phyloP scores from a whole-genome alignment of 129 eudicot genomes.

The Logfia minima region DNA sequence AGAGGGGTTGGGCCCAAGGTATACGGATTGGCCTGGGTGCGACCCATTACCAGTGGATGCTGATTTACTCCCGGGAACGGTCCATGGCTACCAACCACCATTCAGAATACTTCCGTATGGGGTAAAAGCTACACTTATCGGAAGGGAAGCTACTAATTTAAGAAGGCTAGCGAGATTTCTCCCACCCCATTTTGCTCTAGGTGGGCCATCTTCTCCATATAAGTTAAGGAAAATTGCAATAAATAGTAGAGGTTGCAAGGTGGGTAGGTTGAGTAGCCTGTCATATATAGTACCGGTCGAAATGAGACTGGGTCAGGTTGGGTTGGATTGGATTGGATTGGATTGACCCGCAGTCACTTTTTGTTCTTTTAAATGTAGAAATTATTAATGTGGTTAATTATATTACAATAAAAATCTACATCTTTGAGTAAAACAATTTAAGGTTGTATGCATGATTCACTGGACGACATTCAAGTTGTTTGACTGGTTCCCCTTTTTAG shows the following conservation, averaged over 20 bases:
- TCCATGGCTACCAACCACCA: slow-evolving; percentile 79
- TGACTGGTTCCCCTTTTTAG: background rate
- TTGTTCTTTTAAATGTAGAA: background rate
- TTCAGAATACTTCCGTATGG: slow-evolving; percentile 92
- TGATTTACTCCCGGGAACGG: slow-evolving; percentile 71
- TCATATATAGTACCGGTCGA: background rate
- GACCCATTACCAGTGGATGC: slow-evolving; percentile 97
- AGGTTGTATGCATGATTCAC: background rate
- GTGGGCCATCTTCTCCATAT: slow-evolving; percentile 35
- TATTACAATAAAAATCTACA: background rate
- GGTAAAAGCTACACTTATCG: slow-evolving; percentile 55
- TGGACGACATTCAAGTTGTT: no score
- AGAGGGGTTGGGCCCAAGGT: slow-evolving; percentile 80
- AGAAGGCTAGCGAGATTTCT: slow-evolving; percentile 84
- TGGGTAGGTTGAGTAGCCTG: background rate
- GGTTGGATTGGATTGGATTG: background rate
- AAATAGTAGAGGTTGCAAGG: background rate
- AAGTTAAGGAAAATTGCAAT: background rate
- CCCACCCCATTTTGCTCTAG: slow-evolving; percentile 95
- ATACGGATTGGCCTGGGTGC: slow-evolving; percentile 86
- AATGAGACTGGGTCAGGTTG: background rate
- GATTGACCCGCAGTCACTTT: background rate
- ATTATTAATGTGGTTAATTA: background rate
- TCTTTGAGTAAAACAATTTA: background rate
- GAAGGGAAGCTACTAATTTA: slow-evolving; percentile 71